These are phyloP conservation scores for Hypoxylon sp. DNA, from an alignment of 2,329 filamentous ascomycete genomes.

Conservation along the genomic window DNA sequence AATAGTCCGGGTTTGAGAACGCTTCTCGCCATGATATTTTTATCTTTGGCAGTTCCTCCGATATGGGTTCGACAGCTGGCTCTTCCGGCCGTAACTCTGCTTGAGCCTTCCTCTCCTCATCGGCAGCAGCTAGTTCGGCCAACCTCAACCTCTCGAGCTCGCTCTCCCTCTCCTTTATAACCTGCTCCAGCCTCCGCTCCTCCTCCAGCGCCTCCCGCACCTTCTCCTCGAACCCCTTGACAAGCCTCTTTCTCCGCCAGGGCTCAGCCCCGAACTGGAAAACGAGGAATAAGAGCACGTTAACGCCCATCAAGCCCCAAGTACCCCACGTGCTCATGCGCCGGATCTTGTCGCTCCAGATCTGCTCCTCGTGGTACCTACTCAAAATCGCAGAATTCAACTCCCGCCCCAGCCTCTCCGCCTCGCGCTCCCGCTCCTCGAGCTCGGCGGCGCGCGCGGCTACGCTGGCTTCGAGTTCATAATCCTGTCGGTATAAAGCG, in stretches of 20 bases:
- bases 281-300: constrained; percentile 88
- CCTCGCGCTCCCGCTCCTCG: constrained; percentile 80
- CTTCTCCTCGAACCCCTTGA: constrained; percentile 85
- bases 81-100: constrained; percentile 34
- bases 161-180: constrained; percentile 59
- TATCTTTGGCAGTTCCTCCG: constrained; percentile 34
- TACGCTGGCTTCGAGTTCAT: constrained; percentile 91
- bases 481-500: constrained; percentile 89
- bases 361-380: constrained; percentile 98
- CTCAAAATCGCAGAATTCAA: constrained; percentile 87
- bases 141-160: constrained; percentile 54
- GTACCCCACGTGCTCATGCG: constrained; percentile 98
- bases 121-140: constrained; percentile 39
- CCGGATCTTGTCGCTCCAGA: constrained; percentile 98
- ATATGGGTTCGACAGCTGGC: constrained; percentile 29
- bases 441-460: constrained; percentile 78
- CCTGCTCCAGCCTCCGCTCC: constrained; percentile 68
- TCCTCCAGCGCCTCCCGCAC: constrained; percentile 79
- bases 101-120: constrained; percentile 46
- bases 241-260: constrained; percentile 85
- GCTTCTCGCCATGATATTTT: constrained; percentile 60
- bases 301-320: constrained; percentile 97
- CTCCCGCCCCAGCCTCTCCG: constrained; percentile 81
- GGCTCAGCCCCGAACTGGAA: constrained; percentile 93
- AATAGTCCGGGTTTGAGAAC: constrained; percentile 60